Evolutionary conservation across 2,329 filamentous ascomycete species (phyloP), one percentile per base, ranked within the genome.

Genomic region (Lojkania enalia): DNA sequence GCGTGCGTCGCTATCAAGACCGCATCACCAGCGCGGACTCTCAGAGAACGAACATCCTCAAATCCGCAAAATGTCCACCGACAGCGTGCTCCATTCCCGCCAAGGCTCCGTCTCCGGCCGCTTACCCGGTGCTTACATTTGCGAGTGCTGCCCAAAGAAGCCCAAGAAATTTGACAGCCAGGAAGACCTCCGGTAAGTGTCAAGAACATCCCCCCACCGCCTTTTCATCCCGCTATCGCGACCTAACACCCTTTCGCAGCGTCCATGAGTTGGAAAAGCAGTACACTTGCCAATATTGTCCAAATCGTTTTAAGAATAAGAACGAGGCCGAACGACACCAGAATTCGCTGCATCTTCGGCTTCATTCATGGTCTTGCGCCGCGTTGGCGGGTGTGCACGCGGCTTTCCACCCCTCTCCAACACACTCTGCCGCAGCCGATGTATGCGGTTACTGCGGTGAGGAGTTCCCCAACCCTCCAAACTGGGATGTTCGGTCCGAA

Each of bases 261-360:
- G 76, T 85, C 33, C 92, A 97, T 68, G 89, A 94, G 71, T 85
- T 89, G 64, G 94, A 97, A 71, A 97, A 97, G 71, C 92, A 97
- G 71, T 97, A 96, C 69, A 88, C 88, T 51, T 97, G 92, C 70
- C 81, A 84, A 20, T 97, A 89, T 67, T 97, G 92, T 69, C 87
- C 87, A 31, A 96, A 96, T 67, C 85, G 92, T 9, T 97, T 97
- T 77, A 97, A 97, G 73, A 97, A 97, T 74, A 97, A 97, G 74
- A 97, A 97, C 61, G 94, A 97, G 73, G 91, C 91, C 2, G 92
- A 97, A 70, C 84, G 94, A 21, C 92, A 97, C 67, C 91, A 96
- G 64, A 97, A 96, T 63, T 96, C 91, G 12, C 81, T 97, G 9
- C 92, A 97, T 69, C 80, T 97, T 6, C 84, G 92, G 23, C 85